phyloP scores from a whole-genome alignment of 441 rosid species.

The Metrosideros polymorpha region DNA sequence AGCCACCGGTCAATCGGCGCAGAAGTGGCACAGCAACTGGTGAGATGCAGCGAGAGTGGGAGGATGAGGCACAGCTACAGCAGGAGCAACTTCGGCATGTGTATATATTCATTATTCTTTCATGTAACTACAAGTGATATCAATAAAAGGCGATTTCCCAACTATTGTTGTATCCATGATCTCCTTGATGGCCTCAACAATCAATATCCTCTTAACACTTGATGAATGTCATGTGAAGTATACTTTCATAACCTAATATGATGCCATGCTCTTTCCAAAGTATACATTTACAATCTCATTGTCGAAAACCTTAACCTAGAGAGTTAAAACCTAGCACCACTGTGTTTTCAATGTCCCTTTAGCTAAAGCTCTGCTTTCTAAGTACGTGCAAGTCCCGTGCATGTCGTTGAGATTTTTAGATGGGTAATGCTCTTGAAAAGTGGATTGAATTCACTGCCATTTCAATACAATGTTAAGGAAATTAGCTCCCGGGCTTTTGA shows the following conservation, averaged over 20 bases:
- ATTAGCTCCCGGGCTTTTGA: constrained; percentile 37
- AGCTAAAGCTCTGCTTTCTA: not conserved
- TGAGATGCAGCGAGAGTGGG: too few relatives aligned
- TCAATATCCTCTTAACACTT: not conserved
- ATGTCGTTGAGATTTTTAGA: not conserved
- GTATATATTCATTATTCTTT: not conserved
- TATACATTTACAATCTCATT: not conserved
- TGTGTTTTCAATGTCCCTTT: not conserved
- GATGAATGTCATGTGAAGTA: not conserved
- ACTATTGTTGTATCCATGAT: not conserved
- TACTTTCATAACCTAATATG: not conserved
- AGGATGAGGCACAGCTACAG: too few relatives aligned
- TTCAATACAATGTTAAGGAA: constrained; percentile 46
- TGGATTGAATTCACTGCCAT: constrained; percentile 19
- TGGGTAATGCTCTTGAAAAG: not conserved
- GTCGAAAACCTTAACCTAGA: not conserved
- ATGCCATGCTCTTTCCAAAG: not conserved
- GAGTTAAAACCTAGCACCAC: too few relatives aligned
- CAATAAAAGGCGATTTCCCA: not conserved
- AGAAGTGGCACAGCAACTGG: too few relatives aligned
- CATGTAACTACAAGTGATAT: not conserved
- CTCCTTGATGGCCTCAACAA: not conserved
- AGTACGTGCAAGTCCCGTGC: too few relatives aligned
- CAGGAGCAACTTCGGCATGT: too few relatives aligned
- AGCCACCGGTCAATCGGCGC: constrained; percentile 31